phyloP scores from a whole-genome alignment of 2,329 filamentous ascomycete genomes.

The Penicillium expansum region DNA sequence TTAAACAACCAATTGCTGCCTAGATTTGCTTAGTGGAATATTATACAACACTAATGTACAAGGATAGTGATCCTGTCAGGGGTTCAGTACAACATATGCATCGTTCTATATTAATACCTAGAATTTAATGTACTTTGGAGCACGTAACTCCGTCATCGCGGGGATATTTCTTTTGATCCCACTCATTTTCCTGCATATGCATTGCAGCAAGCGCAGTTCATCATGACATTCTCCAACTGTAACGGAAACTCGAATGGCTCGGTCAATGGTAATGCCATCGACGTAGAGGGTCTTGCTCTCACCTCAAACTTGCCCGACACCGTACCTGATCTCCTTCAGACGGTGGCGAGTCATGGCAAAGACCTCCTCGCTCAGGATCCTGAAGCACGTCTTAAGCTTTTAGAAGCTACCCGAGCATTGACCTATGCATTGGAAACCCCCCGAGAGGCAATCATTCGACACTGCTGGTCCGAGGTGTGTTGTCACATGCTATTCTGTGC shows the following conservation, averaged over 20 bases:
- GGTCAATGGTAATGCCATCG: background rate
- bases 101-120: background rate
- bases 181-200: background rate
- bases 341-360: background rate
- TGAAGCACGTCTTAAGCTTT: constrained; percentile 4
- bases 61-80: no score
- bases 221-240: background rate
- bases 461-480: constrained; percentile 44
- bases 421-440: constrained; percentile 44
- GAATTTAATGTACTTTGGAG: background rate
- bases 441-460: constrained; percentile 49
- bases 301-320: background rate
- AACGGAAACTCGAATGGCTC: background rate
- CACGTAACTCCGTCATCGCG: background rate
- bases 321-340: background rate
- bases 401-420: constrained; percentile 19
- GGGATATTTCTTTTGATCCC: background rate
- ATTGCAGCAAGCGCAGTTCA: background rate
- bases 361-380: background rate
- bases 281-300: constrained; percentile 1
- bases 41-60: no score
- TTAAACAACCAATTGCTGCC: no score
- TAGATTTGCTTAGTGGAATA: no score
- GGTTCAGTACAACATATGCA: background rate
- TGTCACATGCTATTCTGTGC: background rate